phyloP scores from a whole-genome alignment of 768 basidiomycete genomes.

The Tricholoma terreum region DNA sequence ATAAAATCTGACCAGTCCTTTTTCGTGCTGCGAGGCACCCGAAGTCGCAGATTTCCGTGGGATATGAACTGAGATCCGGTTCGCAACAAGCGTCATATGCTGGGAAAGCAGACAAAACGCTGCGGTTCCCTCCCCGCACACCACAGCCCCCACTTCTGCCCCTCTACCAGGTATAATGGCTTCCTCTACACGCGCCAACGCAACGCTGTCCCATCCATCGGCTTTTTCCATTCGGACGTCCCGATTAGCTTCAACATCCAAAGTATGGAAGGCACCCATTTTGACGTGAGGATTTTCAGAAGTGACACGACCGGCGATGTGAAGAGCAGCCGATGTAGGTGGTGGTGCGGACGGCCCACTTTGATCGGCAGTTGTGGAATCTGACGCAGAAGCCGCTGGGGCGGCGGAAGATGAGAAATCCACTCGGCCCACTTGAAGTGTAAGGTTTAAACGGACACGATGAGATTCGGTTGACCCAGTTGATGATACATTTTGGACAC shows the following conservation, averaged over 20 bases:
- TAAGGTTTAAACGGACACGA: slow-evolving; percentile 81
- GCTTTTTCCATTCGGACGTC: slow-evolving; percentile 86
- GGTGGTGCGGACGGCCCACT: slow-evolving; percentile 34
- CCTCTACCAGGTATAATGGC: slow-evolving; percentile 91
- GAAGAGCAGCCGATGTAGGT: slow-evolving; percentile 57
- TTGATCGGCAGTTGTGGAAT: slow-evolving; percentile 29
- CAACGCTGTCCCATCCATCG: slow-evolving; percentile 91
- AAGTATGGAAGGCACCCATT: slow-evolving; percentile 90
- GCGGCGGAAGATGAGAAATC: slow-evolving; percentile 75
- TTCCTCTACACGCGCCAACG: slow-evolving; percentile 77
- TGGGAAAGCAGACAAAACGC: slow-evolving; percentile 93
- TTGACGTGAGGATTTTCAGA: slow-evolving; percentile 87
- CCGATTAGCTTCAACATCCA: slow-evolving; percentile 89
- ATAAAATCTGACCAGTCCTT: slow-evolving; percentile 84
- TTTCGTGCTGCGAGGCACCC: slow-evolving; percentile 85
- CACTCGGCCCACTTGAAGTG: slow-evolving; percentile 73
- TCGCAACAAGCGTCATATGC: slow-evolving; percentile 93
- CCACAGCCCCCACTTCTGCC: slow-evolving; percentile 93
- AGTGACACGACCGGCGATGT: slow-evolving; percentile 83
- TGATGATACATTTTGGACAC: slow-evolving; percentile 84
- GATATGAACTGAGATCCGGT: slow-evolving; percentile 84
- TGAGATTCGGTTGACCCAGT: slow-evolving; percentile 95
- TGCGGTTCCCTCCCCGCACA: slow-evolving; percentile 94
- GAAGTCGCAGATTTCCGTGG: slow-evolving; percentile 88
- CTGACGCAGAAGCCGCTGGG: slow-evolving; percentile 46